A percentile compares a stretch with the other conserved stretches of the same genome.
Conservation (phyloP, 2,329 filamentous ascomycete genomes). For the Coniella vitis region DNA sequence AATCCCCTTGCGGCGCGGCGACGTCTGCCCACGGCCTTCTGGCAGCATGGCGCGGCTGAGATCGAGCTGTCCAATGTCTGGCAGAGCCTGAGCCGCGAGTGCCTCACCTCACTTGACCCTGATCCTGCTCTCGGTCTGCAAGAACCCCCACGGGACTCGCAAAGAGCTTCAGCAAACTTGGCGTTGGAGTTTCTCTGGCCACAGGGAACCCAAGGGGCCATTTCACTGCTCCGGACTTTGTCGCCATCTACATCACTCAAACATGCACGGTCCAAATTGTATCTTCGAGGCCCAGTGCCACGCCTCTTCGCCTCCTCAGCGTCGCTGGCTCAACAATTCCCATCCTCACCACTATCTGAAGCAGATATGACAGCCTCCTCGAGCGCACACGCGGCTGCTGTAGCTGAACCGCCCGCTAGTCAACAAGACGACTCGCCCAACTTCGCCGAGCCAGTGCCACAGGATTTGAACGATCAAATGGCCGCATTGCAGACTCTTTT, state of each 20-base stretch:
- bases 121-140: slow-evolving; percentile 18
- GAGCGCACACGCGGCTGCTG: background rate
- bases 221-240: slow-evolving; percentile 34
- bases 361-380: no score
- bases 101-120: slow-evolving; percentile 23
- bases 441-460: no score
- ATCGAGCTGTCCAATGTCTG: slow-evolving; percentile 40
- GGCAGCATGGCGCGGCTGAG: slow-evolving; percentile 46
- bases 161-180: slow-evolving; percentile 43
- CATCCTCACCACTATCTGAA: background rate
- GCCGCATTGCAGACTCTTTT: no score
- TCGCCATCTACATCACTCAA: slow-evolving; percentile 17
- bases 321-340: slow-evolving; percentile 10
- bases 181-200: slow-evolving; percentile 53
- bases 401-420: background rate
- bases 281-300: slow-evolving; percentile 13
- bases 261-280: slow-evolving; percentile 15
- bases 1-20: slow-evolving; percentile 32
- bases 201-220: slow-evolving; percentile 34
- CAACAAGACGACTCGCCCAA: background rate
- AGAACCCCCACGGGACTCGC: slow-evolving; percentile 19
- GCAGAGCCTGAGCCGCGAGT: slow-evolving; percentile 30
- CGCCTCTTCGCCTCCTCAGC: slow-evolving; percentile 23
- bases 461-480: no score
- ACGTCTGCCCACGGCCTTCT: slow-evolving; percentile 43